Base-by-base conservation (phyloP, 2,329 filamentous ascomycete species). In the Xylariomycetidae sp. region DNA sequence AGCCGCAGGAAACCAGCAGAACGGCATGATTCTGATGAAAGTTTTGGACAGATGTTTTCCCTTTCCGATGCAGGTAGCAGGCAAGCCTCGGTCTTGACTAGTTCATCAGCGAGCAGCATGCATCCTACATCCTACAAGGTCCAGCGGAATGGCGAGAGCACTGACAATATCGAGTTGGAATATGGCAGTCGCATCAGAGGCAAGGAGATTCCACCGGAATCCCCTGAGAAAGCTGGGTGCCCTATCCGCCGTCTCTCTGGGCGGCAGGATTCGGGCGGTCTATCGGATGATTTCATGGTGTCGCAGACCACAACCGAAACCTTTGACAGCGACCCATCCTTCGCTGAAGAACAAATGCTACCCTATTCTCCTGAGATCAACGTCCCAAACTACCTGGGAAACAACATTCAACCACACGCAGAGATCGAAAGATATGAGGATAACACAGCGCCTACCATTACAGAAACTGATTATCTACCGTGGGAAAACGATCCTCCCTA, bases 381-480 rank as follows among this genome's bases (percentile, higher is more conserved):
- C n/a, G n/a, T n/a, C n/a, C n/a, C n/a, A n/a, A n/a, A n/a, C n/a
- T n/a, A n/a, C n/a, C n/a, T n/a, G n/a, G n/a, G n/a, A n/a, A n/a
- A n/a, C n/a, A n/a, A n/a, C 33, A 35, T 4, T 26, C 40, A 5
- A 32, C 42, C 7, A 29, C 39, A 19, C 34, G 32, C 3, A 32
- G 16, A 27, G 9, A 24, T 13, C 27, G 19, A 13, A 17, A 52
- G 51, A 6, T 59, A 56, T 2, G 57, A 63, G 30, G 54, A 65
- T 35, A 57, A 67, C 19, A 49, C 52, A 7, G 58, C 61, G 4
- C 59, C 59, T 9, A 56, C 58, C 29, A 61, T 76, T 5, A 65
- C 73, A 10, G 74, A 79, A 27, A 67, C 62, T 1, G 77, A 81
- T 47, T 81, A 72, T 40, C 59, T 79, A 5, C 70, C 70, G 0